These are phyloP conservation scores for grape (Vitis vinifera) DNA, from an alignment of 164 flowering plant species.

Conservation along the genomic window ASM3070453v1 NC_081809.1:3959001-3959500, in stretches of 20 bases:
- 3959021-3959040: no score
- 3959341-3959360: neutral
- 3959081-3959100: no score
- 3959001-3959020: no score
- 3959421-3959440: slow-evolving; percentile 99
- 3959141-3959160: no score
- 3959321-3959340: slow-evolving; percentile 30
- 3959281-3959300: slow-evolving; percentile 96
- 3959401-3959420: slow-evolving; percentile 40
- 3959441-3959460: slow-evolving; percentile 99
- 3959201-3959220: slow-evolving; percentile 8
- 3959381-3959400: slow-evolving; percentile 13
- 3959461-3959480: slow-evolving; percentile 98
- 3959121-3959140: no score
- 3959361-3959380: neutral
- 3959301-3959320: slow-evolving; percentile 99
- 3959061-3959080: no score
- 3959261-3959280: slow-evolving; percentile 99
- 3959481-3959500: slow-evolving; percentile 89
- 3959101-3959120: no score
- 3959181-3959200: neutral
- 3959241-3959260: slow-evolving; percentile 99
- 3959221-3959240: slow-evolving; percentile 26
- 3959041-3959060: no score
- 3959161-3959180: no score